Evolutionary conservation across 1,284 basidiomycete genomes (phyloP), one percentile per base, ranked within the genome.

Genomic region (Sphagnurus paluster): DNA sequence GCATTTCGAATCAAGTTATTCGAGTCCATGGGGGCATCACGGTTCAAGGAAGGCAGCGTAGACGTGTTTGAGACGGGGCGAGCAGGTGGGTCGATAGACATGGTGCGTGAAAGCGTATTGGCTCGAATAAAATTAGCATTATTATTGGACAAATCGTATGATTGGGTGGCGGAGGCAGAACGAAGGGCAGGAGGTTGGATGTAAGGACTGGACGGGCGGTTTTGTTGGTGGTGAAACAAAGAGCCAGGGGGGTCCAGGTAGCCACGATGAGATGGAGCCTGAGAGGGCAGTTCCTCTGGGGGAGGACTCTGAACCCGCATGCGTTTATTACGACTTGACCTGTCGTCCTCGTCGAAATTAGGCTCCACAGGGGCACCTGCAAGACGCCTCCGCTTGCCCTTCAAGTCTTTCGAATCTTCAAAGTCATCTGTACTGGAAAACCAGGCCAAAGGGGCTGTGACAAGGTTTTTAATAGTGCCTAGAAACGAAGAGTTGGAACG

Each of bases 371-470:
- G 61, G 6, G 50, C 48, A 19, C 60, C 58, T 32, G 57, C 61
- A 43, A 69, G 53, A 24, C 76, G 68, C 56, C 78, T 70, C 50
- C 77, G 72, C 60, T 81, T 84, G 53, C 76, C 76, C 37, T 65
- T 71, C 46, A 67, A 65, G 59, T 72, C 72, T 28, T 63, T 72
- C 37, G 68, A 76, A 51, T 76, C 76, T 56, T 77, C 72, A 39
- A 68, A 64, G 32, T 58, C 56, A 48, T 68, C 76, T 50, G 70
- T 64, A 61, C 66, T 63, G 53, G 64, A 63, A 53, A 84, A 75
- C 82, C 84, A 84, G 52, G 70, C 57, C 52, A 86, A 71, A 36
- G 84, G 81, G 11, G 79, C 77, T 14, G 81, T 75, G 53, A 86
- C 81, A 61, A 85, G 69, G 64, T 71, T 78, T 69, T 78, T 85